Percentiles rank a stretch among this genome's conserved stretches.
phyloP scores from a whole-genome alignment of 176 grass and related monocot genomes.

The Hordeum marinum region DNA sequence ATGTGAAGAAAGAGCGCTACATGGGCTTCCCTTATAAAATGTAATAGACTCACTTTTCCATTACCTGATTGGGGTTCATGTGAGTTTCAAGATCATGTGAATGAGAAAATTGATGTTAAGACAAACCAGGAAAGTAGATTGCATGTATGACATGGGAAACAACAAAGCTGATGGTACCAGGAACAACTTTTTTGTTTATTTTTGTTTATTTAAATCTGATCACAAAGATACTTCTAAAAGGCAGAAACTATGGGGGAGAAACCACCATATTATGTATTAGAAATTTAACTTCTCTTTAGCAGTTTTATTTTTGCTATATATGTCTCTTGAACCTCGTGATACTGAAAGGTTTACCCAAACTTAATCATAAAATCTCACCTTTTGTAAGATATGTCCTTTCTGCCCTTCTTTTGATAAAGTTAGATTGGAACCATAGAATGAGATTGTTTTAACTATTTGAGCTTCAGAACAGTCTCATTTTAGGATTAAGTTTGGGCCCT shows the following conservation, averaged over 20 bases:
- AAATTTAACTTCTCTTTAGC: background rate
- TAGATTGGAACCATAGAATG: background rate
- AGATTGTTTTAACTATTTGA: too few species aligned
- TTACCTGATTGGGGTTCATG: background rate
- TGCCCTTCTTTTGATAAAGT: background rate
- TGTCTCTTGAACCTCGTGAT: background rate
- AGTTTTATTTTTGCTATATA: background rate
- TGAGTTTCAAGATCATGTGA: background rate
- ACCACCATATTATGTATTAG: background rate
- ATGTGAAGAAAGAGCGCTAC: background rate
- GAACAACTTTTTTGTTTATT: background rate
- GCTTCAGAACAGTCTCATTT: too few species aligned
- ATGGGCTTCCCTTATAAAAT: background rate
- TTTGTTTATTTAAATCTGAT: background rate
- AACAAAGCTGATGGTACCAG: background rate
- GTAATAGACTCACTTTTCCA: background rate
- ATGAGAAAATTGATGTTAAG: background rate
- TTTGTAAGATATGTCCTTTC: background rate
- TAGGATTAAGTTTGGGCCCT: too few species aligned
- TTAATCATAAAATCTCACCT: background rate
- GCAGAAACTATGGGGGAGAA: background rate
- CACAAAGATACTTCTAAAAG: background rate
- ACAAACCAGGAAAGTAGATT: background rate
- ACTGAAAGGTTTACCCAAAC: background rate
- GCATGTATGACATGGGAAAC: background rate